Evolutionary conservation across 129 eudicot species (phyloP).

Genomic region (Tagetes patula): DNA sequence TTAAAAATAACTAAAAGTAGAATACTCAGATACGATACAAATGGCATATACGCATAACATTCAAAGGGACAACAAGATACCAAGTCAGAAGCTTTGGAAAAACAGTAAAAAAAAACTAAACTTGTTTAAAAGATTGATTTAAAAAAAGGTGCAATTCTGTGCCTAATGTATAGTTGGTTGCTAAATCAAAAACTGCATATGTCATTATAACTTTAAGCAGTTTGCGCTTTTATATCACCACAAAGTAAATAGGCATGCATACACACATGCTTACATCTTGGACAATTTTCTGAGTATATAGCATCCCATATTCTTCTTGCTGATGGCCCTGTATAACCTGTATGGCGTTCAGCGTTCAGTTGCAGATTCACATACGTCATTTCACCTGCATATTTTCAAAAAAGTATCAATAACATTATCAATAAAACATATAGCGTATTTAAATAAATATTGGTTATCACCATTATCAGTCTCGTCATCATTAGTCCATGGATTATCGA

Average conservation of each 20-base stretch:
- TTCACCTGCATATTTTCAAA: constrained; percentile 60
- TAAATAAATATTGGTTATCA: constrained; percentile 29
- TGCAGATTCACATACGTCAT: constrained; percentile 90
- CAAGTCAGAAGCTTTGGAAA: not conserved
- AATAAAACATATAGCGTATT: not conserved
- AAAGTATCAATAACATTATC: constrained; percentile 12
- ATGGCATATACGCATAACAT: not conserved
- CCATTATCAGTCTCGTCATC: constrained; percentile 97
- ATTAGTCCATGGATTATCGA: constrained; percentile 92
- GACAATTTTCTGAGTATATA: constrained; percentile 87
- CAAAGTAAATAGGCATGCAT: not conserved
- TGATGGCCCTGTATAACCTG: constrained; percentile 88
- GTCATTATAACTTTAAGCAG: not conserved
- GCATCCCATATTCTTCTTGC: constrained; percentile 98
- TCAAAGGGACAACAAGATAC: not conserved
- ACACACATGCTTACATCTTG: constrained; percentile 60
- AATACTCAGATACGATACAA: not conserved
- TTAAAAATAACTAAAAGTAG: not conserved
- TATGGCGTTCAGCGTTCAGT: constrained; percentile 80
- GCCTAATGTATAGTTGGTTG: constrained; percentile 1
- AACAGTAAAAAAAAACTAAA: not conserved
- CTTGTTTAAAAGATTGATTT: no score
- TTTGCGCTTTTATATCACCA: constrained; percentile 10
- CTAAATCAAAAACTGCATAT: not conserved
- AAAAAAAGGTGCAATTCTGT: not conserved